Percentiles rank a stretch among this genome's conserved stretches.
Conservation (phyloP, 2,329 filamentous ascomycete species). For the Claviceps sp. region DNA sequence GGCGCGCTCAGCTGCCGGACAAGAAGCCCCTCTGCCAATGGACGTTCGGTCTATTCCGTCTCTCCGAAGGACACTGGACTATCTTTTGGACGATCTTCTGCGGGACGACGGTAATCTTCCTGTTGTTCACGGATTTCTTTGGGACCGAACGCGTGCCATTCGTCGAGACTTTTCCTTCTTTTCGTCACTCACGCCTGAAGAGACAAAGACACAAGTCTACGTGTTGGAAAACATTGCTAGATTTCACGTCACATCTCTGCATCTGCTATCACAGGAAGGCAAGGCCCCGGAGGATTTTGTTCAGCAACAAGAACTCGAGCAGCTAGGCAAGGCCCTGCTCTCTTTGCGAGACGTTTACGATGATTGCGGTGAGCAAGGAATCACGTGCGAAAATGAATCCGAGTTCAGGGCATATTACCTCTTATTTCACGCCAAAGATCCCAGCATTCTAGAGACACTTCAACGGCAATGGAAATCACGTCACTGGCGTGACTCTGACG, state of each 20-base stretch:
- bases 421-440: conserved; percentile 45
- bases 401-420: conserved; percentile 56
- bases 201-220: conserved; percentile 46
- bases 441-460: conserved; percentile 37
- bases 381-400: conserved; percentile 46
- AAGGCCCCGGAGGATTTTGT: conserved; percentile 47
- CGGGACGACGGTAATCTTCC: conserved; percentile 40
- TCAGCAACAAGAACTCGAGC: conserved; percentile 54
- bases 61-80: conserved; percentile 46
- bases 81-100: conserved; percentile 47
- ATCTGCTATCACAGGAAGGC: conserved; percentile 45
- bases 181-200: conserved; percentile 42
- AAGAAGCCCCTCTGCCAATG: conserved; percentile 53
- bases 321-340: conserved; percentile 50
- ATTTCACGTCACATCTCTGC: conserved; percentile 52
- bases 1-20: conserved; percentile 53
- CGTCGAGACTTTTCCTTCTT: conserved; percentile 57
- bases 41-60: conserved; percentile 50
- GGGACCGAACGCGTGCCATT: conserved; percentile 55
- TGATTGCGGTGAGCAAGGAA: conserved; percentile 44
- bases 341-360: conserved; percentile 55
- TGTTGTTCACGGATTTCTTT: conserved; percentile 47
- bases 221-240: conserved; percentile 52
- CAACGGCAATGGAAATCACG: conserved; percentile 44
- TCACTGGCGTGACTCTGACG: conserved; percentile 40